phyloP scores from a whole-genome alignment of 2,329 filamentous ascomycete species.

The Ceratocystis cacaofunesta region DNA sequence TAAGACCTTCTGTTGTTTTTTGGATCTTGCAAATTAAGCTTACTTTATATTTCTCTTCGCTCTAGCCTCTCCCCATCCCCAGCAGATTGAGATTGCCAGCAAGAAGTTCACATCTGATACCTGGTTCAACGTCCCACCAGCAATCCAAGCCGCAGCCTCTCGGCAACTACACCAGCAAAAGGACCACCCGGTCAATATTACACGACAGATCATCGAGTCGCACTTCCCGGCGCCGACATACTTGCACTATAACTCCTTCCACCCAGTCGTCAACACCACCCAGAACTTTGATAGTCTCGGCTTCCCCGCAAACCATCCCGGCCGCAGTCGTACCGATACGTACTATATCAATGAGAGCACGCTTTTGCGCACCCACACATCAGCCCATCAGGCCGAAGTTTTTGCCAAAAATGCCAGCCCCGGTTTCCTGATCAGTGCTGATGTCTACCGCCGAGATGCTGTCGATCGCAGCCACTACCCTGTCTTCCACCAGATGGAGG shows the following conservation, averaged over 20 bases:
- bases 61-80: conserved; percentile 15
- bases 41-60: conserved; percentile 4
- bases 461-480: conserved; percentile 93
- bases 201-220: conserved; percentile 80
- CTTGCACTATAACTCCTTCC: conserved; percentile 61
- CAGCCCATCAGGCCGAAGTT: conserved; percentile 75
- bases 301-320: conserved; percentile 76
- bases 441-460: conserved; percentile 90
- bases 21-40: conserved; percentile 2
- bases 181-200: conserved; percentile 82
- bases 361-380: conserved; percentile 83
- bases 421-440: conserved; percentile 82
- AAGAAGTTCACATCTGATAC: conserved; percentile 51
- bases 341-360: conserved; percentile 84
- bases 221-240: conserved; percentile 62
- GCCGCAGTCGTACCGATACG: conserved; percentile 75
- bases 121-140: conserved; percentile 73
- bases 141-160: conserved; percentile 58
- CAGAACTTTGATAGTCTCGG: conserved; percentile 97
- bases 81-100: conserved; percentile 42
- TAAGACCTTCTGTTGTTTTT: background rate
- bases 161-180: conserved; percentile 78
- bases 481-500: conserved; percentile 98
- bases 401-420: conserved; percentile 57
- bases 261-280: conserved; percentile 66